Base-by-base conservation (phyloP, 345 rosid species). In the Citrus sp. region DNA sequence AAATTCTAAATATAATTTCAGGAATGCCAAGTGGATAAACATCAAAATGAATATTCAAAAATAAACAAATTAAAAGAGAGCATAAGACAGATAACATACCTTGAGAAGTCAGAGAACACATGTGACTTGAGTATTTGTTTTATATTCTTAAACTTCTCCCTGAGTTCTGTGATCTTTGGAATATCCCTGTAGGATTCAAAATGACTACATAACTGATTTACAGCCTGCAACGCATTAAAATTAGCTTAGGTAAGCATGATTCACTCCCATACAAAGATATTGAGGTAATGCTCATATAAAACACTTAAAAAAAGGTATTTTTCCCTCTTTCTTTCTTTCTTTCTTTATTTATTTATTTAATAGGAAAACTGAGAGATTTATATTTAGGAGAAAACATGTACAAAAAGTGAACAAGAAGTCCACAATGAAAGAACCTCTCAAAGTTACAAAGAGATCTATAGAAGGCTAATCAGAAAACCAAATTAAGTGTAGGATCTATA, bases 101-200 rank as follows among this genome's bases (percentile, higher is more conserved):
- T 94, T 78, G 98, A 90, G 82, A 96, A 96, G 84, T 94, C 98
- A 63, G 99, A 94, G 82, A 91, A 94, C 54, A 92, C 97, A 70
- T 96, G 98, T 6, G 99, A 96, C 88, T 94, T 96, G 56, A 96
- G 92, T 78, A 96, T 87, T 88, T 96, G 94, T 87, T 93, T 96
- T 73, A 96, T 96, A 88, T 85, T 96, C 88, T 92, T 89, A 81
- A 92, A 90, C 92, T 93, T 96, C 87, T 94, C 99, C 81, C 97
- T 88, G 49, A 94, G 97, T 87, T 96, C 99, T 35, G 94, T 92
- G 78, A 96, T 96, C 87, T 94, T 96, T 77, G 98, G 99, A 87
- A 90, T 88, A 79, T 94, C 99, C 86, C 92, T 92, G 80, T 92
- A 96, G 78, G 98, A 98, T 87, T 96, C 98, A 86, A 96, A 94